Evolutionary conservation across 208 protist species (phyloP), one percentile per base, ranked within the genome.

Genomic region (Crithidia fasciculata): DNA sequence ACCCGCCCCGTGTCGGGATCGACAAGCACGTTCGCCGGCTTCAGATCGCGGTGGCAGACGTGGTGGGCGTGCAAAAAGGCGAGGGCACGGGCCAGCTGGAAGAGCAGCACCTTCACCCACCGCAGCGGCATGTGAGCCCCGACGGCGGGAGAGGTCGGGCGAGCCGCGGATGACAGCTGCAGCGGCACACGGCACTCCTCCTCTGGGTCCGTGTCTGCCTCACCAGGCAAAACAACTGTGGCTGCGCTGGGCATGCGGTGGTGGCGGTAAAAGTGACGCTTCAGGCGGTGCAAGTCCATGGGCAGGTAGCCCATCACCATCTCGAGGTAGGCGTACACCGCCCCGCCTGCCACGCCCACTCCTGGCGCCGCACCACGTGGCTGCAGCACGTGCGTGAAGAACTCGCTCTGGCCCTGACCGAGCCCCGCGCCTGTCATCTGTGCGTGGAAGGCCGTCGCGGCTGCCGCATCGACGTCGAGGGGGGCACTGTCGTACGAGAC

Each of bases 281-380:
- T 85, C 16, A 99, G 72, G n/a, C 86, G 80, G 67, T 97, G 95
- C 5, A 99, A 80, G 62, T 99, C 99, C 44, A 98, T 87, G 2
- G 99, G 99, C 0, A 99, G 80, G 86, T 98, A 99, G 66, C 99
- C 98, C 84, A 99, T 94, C 12, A 99, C 98, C 16, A 99, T 84
- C 86, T 99, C 98, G 5, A 99, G 86, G 74, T 99, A 99, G 13
- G 60, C 53, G 65, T 60, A 63, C 37, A 61, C 65, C 13, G 60
- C 8, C 0, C 47, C 37, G 5, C 15, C 64, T 52, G 19, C 47
- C 15, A 41, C 36, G 44, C 28, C 63, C 62, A 10, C 18, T 8
- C 63, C 55, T 57, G 16, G 72, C 62, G 54, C 52, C 54, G 45
- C 28, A 28, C 28, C 28, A 28, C 63, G 50, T 28, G 50, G 16